Evolutionary conservation across 78 protist genomes (phyloP).

Genomic region (slime mould (Dictyostelium discoideum)): DNA sequence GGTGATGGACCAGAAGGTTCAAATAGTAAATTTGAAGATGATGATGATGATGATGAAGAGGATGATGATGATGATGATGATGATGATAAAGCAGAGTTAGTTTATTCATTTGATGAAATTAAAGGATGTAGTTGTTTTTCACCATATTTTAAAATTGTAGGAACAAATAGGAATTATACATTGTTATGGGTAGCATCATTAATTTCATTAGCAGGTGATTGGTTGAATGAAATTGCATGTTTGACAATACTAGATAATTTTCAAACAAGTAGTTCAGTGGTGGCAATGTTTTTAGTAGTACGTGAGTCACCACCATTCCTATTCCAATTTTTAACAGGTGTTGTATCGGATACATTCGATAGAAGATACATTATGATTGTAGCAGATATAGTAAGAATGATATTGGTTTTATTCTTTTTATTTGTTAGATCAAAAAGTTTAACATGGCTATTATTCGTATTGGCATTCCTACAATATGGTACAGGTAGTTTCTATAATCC

Average conservation of each 20-base stretch:
- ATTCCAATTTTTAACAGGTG: constrained; percentile 33
- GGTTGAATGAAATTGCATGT: constrained; percentile 82
- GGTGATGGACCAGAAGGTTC: background rate
- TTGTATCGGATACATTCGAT: constrained; percentile 53
- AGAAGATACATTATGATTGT: constrained; percentile 46
- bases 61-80: background rate
- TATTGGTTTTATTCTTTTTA: constrained; percentile 27
- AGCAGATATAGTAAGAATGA: constrained; percentile 35
- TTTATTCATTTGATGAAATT: constrained; percentile 18
- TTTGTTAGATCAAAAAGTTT: background rate
- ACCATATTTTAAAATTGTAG: constrained; percentile 22
- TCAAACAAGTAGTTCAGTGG: background rate
- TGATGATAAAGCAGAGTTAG: background rate
- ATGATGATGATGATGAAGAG: background rate
- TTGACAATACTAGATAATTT: constrained; percentile 3
- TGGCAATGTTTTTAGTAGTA: constrained; percentile 13
- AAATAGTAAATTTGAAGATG: background rate
- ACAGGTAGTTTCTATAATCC: constrained; percentile 56
- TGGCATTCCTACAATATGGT: constrained; percentile 51
- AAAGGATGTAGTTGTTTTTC: background rate
- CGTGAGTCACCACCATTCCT: constrained; percentile 69
- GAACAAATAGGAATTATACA: background rate
- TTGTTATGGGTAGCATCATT: constrained; percentile 21
- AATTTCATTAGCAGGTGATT: constrained; percentile 65
- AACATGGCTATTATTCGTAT: constrained; percentile 46